Conservation (phyloP, 192 early-diverging fungal species). For the Coemansia sp. region DNA sequence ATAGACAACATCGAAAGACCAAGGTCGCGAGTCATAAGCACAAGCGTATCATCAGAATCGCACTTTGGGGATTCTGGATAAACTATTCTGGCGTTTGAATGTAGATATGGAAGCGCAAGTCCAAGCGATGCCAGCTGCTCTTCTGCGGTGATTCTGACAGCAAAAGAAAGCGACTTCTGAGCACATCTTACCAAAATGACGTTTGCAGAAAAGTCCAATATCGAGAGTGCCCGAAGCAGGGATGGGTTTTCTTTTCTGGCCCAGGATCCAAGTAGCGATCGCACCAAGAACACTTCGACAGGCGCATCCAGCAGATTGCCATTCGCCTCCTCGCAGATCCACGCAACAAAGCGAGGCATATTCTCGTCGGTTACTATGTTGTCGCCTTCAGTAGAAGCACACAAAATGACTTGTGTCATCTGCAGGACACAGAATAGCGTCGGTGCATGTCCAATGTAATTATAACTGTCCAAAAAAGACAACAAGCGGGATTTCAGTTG, state of each 20-base stretch:
- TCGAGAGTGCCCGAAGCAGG: constrained; percentile 14
- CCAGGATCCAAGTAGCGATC: constrained; percentile 34
- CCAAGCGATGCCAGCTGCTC: constrained; percentile 36
- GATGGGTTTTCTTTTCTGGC: constrained; percentile 2
- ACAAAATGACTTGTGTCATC: constrained; percentile 12
- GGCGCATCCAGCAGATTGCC: constrained; percentile 23
- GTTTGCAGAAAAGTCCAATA: constrained; percentile 14
- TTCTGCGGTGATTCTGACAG: constrained; percentile 33
- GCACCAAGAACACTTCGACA: constrained; percentile 35
- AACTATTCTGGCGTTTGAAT: constrained; percentile 15
- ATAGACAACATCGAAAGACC: constrained; percentile 30
- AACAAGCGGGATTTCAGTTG: constrained; percentile 29
- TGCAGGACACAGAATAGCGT: constrained; percentile 33
- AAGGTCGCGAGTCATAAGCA: constrained; percentile 44
- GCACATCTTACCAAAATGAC: constrained; percentile 22
- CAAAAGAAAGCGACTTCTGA: constrained; percentile 22
- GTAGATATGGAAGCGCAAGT: constrained; percentile 24
- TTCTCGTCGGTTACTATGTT: constrained; percentile 24
- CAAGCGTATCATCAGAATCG: constrained; percentile 17
- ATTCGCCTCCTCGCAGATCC: constrained; percentile 26
- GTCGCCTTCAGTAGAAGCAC: background rate
- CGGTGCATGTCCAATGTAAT: constrained; percentile 34
- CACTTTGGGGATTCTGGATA: constrained; percentile 28
- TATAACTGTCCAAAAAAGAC: constrained; percentile 26
- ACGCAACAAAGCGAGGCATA: constrained; percentile 47